A percentile compares a stretch with the other conserved stretches of the same genome.
Conservation (phyloP, 257 asterid genomes). For the Solanum ahanhuiri region DNA sequence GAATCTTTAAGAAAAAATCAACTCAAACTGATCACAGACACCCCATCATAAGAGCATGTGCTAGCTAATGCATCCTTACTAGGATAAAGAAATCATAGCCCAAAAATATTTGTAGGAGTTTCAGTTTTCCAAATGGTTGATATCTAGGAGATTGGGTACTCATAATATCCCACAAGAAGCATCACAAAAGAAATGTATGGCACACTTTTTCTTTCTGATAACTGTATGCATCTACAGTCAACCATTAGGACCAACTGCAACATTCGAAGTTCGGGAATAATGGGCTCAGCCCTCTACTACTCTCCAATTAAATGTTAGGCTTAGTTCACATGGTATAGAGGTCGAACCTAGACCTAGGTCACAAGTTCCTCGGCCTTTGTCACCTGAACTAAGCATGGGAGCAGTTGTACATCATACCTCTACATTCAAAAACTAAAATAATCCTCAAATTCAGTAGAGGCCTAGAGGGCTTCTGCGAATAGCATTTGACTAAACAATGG, state of each 20-base stretch:
- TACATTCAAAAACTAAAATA: not conserved
- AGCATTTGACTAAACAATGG: not conserved
- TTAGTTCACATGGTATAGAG: not conserved
- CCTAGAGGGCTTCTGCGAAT: not conserved
- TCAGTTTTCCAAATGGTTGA: not conserved
- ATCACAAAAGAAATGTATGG: not conserved
- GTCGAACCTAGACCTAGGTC: not conserved
- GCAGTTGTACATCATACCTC: not conserved
- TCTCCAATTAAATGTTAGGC: not conserved
- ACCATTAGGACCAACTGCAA: not conserved
- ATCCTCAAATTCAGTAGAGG: not conserved
- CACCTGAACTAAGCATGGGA: not conserved
- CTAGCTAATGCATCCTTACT: not conserved
- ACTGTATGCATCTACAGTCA: not conserved
- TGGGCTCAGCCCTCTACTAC: not conserved
- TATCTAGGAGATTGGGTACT: not conserved
- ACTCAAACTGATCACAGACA: not conserved
- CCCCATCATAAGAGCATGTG: not conserved
- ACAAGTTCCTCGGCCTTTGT: not conserved
- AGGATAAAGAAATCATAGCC: not conserved
- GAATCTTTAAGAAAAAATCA: not conserved
- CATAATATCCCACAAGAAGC: not conserved
- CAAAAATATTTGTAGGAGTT: not conserved
- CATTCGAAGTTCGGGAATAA: not conserved
- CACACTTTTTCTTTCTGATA: not conserved